Conservation (phyloP, 2,329 filamentous ascomycete genomes). For the Penicillium sp. region DNA sequence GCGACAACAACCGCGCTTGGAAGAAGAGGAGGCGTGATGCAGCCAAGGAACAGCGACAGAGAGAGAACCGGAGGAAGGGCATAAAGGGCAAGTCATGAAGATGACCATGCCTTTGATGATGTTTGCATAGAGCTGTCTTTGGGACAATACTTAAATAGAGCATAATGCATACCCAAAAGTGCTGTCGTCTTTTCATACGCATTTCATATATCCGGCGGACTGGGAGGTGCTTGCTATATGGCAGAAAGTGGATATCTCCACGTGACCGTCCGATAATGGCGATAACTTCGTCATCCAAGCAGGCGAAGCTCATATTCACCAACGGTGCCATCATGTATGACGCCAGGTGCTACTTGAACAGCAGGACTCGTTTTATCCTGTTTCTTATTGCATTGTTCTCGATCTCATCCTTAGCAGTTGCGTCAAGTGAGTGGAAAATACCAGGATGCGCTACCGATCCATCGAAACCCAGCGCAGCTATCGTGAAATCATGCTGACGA, state of each 20-base stretch:
- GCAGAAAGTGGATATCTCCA: not conserved
- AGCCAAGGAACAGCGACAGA: conserved; percentile 59
- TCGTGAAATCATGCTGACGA: conserved; percentile 1
- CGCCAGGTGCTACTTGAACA: conserved; percentile 21
- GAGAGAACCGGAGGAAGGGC: conserved; percentile 57
- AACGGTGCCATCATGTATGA: conserved; percentile 13
- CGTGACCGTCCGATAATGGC: conserved; percentile 12
- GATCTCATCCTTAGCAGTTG: conserved; percentile 30
- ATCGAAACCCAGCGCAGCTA: conserved; percentile 1
- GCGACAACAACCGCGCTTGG: conserved; percentile 52
- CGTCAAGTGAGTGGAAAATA: conserved; percentile 34
- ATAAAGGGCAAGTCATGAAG: conserved; percentile 37
- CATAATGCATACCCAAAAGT: too few species aligned
- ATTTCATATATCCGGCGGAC: too few species aligned
- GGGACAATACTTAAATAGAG: too few species aligned
- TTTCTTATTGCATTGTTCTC: conserved; percentile 28
- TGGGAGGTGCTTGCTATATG: too few species aligned
- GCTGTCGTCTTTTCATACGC: too few species aligned
- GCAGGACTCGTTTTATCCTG: conserved; percentile 21
- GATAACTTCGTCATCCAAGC: conserved; percentile 15
- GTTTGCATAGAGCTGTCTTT: not conserved
- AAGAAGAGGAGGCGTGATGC: conserved; percentile 58
- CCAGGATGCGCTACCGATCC: not conserved
- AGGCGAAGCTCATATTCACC: conserved; percentile 1
- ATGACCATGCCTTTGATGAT: not conserved